Base-by-base conservation (phyloP, 225 moss, liverwort and hornwort genomes). In the Physcomitrellopsis africana region DNA sequence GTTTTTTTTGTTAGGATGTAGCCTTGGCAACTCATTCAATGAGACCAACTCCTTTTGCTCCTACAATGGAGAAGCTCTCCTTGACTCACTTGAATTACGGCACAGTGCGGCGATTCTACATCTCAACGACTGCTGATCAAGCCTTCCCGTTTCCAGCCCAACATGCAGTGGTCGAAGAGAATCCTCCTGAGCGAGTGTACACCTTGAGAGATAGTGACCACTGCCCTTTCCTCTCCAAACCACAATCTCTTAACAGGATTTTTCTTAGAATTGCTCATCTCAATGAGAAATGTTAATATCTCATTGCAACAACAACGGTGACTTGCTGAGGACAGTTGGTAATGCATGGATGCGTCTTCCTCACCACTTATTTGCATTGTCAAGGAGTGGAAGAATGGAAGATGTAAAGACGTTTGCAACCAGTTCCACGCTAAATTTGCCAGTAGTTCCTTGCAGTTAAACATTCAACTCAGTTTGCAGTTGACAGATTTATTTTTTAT, bases 151-250 rank as follows among this genome's bases (percentile, higher is more conserved):
- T 77, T 43, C 78, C 80, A 2, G 85, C 87, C 19, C 95, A 96
- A n/a, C 84, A 89, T 19, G 82, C 82, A 41, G 74, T 96, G 45
- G 44, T 90, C 6, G 88, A 85, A 42, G 80, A 83, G 47, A 96
- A 96, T 73, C 93, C 93, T 9, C 95, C 95, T 1, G 95, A 93
- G 81, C 89, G 89, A 56, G 85, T 85, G 9, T 96, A 89, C 74
- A 96, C 84, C 53, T 78, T 96, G 60, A 82, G 93, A 77, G 93
- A 92, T 59, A 96, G 96, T 72, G 96, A 96, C 73, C 96, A 93
- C 56, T 87, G 92, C 61, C 96, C 96, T 0, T 96, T 96, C 78
- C 92, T 96, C 58, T 96, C 96, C 32, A 96, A 90, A 74, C 96
- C 96, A 2, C 93, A 93, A 80, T 92, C 93, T 43, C 86, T 96